phyloP scores from a whole-genome alignment of 2,329 filamentous ascomycete genomes.

The Calonectria henricotiae region DNA sequence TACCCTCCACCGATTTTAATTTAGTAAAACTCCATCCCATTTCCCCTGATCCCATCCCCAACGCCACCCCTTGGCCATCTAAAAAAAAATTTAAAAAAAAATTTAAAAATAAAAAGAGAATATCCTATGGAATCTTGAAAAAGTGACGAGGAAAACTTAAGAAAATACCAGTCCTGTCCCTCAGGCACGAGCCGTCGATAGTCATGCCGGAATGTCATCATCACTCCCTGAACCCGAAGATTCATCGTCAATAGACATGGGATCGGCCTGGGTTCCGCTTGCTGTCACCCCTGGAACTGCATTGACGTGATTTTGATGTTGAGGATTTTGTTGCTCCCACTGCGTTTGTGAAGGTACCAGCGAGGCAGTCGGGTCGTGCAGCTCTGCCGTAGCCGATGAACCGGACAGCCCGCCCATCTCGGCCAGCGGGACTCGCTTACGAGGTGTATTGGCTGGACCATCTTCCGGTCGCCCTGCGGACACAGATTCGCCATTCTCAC shows the following conservation, averaged over 20 bases:
- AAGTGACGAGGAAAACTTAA: not conserved
- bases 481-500: slow-evolving; percentile 31
- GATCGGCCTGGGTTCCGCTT: slow-evolving; percentile 48
- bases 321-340: slow-evolving; percentile 18
- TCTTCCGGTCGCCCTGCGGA: slow-evolving; percentile 5
- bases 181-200: slow-evolving; percentile 5
- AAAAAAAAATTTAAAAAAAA: too few species aligned
- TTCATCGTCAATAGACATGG: slow-evolving; percentile 52
- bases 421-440: slow-evolving; percentile 53
- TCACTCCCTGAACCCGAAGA: slow-evolving; percentile 45
- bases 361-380: slow-evolving; percentile 57
- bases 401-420: slow-evolving; percentile 59
- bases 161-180: slow-evolving; percentile 26
- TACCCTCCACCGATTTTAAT: not conserved
- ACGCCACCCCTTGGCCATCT: not conserved
- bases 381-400: slow-evolving; percentile 58
- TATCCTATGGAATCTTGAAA: not conserved
- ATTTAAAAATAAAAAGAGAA: not conserved
- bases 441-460: slow-evolving; percentile 41
- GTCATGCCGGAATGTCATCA: slow-evolving; percentile 52
- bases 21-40: slow-evolving; percentile 2
- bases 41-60: not conserved
- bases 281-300: not conserved
- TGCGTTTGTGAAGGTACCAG: slow-evolving; percentile 48
- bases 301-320: slow-evolving; percentile 12